Evolutionary conservation across 176 grass and related monocot species (phyloP), one percentile per base, ranked within the genome.

Genomic region (Aegilops tauschii): DNA sequence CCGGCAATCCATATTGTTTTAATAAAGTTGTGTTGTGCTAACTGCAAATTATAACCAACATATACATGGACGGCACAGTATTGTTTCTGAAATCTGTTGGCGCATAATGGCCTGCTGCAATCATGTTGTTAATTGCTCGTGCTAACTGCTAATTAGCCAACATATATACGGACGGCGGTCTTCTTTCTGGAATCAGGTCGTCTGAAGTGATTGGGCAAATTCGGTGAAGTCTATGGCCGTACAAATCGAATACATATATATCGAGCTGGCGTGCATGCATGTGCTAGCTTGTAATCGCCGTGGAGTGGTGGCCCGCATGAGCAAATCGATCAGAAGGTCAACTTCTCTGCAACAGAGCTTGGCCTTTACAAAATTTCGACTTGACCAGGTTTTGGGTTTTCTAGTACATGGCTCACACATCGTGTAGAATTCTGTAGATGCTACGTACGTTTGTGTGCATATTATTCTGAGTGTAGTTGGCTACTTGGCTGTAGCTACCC

Each of bases 271-370:
- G 71, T 31, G 14, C 49, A 17, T 18, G 50, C 50, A 54, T 54
- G 50, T 54, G 50, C 50, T 54, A 54, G 50, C 14, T 54, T 16
- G 30, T 52, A 61, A 73, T 40, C 32, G 31, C 37, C 11, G 63
- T 56, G 28, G 67, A 69, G 49, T 65, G 32, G 83, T 68, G 74
- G 32, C 9, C 56, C 81, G 12, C 36, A 83, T 54, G 30, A 82
- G 14, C 64, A 63, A 49, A 68, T 18, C 5, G 5, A 80, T 36
- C 27, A 17, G 27, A 87, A 84, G 5, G 85, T 91, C 89, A 87
- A 81, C 85, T 87, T 79, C 65, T 84, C 23, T 23, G 28, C 3
- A 31, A 21, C 36, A 84, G 50, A 67, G 76, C 76, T 80, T 80
- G 67, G 68, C 76, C 47, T n/a, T 8, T 5, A 80, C 20, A 66